Percentiles rank a stretch among this genome's conserved stretches.
These are phyloP conservation scores for Vicia villosa DNA, from an alignment of 306 rosid species.

Conservation along the genomic window DNA sequence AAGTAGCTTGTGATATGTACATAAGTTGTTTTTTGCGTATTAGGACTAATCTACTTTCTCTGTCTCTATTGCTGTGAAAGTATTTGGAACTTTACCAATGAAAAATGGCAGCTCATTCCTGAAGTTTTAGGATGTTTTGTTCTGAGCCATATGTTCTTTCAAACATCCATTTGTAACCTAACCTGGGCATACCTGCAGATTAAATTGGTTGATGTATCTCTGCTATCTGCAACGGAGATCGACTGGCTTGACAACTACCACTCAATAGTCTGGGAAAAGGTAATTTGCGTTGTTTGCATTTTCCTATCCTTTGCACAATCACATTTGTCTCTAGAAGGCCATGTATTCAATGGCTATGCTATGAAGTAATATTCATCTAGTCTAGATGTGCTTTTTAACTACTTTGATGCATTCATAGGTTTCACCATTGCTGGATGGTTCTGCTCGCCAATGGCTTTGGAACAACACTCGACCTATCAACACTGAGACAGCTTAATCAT, in stretches of 20 bases:
- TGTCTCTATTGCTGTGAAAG: background rate
- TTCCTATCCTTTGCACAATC: background rate
- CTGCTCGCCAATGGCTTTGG: slow-evolving; percentile 87
- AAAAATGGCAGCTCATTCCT: slow-evolving; percentile 12
- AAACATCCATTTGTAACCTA: slow-evolving; percentile 15
- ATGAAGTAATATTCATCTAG: slow-evolving; percentile 9
- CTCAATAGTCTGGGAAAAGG: slow-evolving; percentile 94
- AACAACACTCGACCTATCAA: slow-evolving; percentile 68
- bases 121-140: background rate
- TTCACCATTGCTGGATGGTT: slow-evolving; percentile 77
- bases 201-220: slow-evolving; percentile 73
- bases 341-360: slow-evolving; percentile 20
- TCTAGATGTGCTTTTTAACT: slow-evolving; percentile 10
- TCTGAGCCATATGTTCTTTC: slow-evolving; percentile 28
- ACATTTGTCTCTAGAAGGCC: slow-evolving; percentile 7
- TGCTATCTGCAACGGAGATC: slow-evolving; percentile 70
- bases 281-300: slow-evolving; percentile 36
- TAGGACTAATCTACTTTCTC: background rate
- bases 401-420: slow-evolving; percentile 54
- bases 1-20: background rate
- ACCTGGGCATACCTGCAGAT: slow-evolving; percentile 58
- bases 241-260: slow-evolving; percentile 87
- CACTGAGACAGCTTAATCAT: slow-evolving; percentile 35
- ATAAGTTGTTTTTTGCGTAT: background rate
- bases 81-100: background rate